phyloP scores from a whole-genome alignment of 305 asterid species.

The Fraxinus sp. region DNA sequence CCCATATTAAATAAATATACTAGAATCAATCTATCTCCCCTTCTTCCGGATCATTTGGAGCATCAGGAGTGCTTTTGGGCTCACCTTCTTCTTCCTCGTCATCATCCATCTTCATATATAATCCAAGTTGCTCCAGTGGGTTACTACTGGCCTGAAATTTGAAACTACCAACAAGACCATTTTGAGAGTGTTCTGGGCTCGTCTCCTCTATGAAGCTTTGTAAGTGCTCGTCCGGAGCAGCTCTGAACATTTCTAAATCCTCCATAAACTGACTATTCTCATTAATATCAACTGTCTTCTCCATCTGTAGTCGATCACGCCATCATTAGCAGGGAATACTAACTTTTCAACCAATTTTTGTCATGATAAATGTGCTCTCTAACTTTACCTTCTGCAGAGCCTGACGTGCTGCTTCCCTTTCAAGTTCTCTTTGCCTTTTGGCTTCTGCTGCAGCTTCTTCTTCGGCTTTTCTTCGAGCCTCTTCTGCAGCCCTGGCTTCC shows the following conservation, averaged over 20 bases:
- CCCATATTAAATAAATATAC: background rate
- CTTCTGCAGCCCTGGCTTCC: conserved; percentile 80
- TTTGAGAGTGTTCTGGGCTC: conserved; percentile 54
- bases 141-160: conserved; percentile 59
- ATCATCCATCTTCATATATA: conserved; percentile 77
- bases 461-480: conserved; percentile 62
- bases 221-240: conserved; percentile 53
- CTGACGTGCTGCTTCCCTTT: conserved; percentile 83
- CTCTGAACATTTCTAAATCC: conserved; percentile 67
- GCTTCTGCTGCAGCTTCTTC: conserved; percentile 69
- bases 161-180: conserved; percentile 55
- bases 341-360: background rate
- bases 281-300: conserved; percentile 72
- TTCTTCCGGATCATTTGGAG: conserved; percentile 58
- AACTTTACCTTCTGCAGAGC: conserved; percentile 67
- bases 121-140: conserved; percentile 75
- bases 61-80: conserved; percentile 30
- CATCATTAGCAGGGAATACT: conserved; percentile 8
- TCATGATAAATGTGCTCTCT: conserved; percentile 7
- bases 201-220: conserved; percentile 52
- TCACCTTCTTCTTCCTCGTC: conserved; percentile 73
- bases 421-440: conserved; percentile 60
- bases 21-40: conserved; percentile 63
- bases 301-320: conserved; percentile 51
- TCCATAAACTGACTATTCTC: conserved; percentile 68